phyloP scores from a whole-genome alignment of 2,329 filamentous ascomycete species.

The Epichloe gansuensis region DNA sequence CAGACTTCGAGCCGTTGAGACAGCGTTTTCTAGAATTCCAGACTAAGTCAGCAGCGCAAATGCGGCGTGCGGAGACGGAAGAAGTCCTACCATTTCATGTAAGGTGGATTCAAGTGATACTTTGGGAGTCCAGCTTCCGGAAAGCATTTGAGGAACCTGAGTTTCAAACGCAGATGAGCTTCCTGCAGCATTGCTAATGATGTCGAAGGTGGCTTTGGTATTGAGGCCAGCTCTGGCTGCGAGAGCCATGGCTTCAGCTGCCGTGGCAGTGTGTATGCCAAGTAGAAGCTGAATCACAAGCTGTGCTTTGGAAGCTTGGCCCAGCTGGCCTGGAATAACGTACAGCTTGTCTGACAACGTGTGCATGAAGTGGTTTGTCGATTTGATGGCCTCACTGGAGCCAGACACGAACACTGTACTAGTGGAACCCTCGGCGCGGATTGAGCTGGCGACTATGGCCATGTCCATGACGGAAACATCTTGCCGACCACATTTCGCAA shows the following conservation, averaged over 20 bases:
- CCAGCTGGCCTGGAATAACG: constrained; percentile 32
- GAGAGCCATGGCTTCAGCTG: constrained; percentile 40
- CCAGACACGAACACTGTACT: constrained; percentile 45
- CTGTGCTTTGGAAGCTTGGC: constrained; percentile 40
- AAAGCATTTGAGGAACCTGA: constrained; percentile 39
- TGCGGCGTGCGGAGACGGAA: neutral
- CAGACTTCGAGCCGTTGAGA: constrained; percentile 15
- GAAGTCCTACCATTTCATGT: constrained; percentile 20
- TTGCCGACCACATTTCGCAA: neutral
- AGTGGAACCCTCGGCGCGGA: neutral
- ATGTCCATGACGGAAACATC: constrained; percentile 6
- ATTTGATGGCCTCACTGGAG: constrained; percentile 32
- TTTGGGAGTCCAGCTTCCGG: constrained; percentile 31
- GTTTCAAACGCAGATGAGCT: constrained; percentile 45
- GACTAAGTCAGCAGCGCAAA: neutral
- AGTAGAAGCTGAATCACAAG: constrained; percentile 41
- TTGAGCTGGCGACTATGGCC: constrained; percentile 5
- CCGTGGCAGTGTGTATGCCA: constrained; percentile 38
- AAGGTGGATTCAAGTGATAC: constrained; percentile 24
- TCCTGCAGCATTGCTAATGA: constrained; percentile 18
- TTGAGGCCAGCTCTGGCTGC: constrained; percentile 36
- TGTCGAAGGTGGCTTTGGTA: constrained; percentile 19
- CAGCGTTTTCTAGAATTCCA: constrained; percentile 10
- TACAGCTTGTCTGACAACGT: constrained; percentile 47
- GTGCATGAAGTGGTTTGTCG: constrained; percentile 39